Conservation (phyloP, 805 yeast species). For the Ogataea paradorogensis region DNA sequence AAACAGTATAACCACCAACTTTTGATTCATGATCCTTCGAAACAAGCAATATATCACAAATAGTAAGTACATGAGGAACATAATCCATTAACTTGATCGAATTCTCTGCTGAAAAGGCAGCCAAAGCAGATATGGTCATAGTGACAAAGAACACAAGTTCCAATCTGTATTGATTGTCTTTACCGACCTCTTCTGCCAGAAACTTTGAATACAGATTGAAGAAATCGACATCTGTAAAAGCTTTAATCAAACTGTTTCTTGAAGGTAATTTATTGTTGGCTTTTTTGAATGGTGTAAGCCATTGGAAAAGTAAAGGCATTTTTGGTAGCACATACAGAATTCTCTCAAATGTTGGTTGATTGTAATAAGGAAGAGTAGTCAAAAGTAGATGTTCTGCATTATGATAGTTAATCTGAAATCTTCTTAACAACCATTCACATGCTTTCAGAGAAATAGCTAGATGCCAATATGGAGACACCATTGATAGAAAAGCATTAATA, state of each 20-base stretch:
- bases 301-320: constrained; percentile 76
- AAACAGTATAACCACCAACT: constrained; percentile 77
- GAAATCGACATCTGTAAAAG: constrained; percentile 68
- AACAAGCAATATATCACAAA: constrained; percentile 52
- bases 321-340: constrained; percentile 66
- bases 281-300: constrained; percentile 68
- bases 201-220: constrained; percentile 63
- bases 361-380: constrained; percentile 78
- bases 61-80: constrained; percentile 57
- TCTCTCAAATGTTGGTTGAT: constrained; percentile 68
- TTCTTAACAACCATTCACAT: constrained; percentile 91
- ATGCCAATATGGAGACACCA: constrained; percentile 74
- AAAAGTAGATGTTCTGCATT: constrained; percentile 72
- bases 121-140: constrained; percentile 61
- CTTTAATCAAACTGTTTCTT: constrained; percentile 63
- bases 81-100: constrained; percentile 43
- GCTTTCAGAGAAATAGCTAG: constrained; percentile 76
- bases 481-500: constrained; percentile 66
- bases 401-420: constrained; percentile 80
- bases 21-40: constrained; percentile 58
- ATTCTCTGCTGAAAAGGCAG: constrained; percentile 50
- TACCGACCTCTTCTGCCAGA: constrained; percentile 46
- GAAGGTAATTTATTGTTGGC: constrained; percentile 55
- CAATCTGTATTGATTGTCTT: constrained; percentile 58
- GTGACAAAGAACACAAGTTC: constrained; percentile 80